Evolutionary conservation across 768 basidiomycete species (phyloP).

Genomic region (Phanerochaete sordida): DNA sequence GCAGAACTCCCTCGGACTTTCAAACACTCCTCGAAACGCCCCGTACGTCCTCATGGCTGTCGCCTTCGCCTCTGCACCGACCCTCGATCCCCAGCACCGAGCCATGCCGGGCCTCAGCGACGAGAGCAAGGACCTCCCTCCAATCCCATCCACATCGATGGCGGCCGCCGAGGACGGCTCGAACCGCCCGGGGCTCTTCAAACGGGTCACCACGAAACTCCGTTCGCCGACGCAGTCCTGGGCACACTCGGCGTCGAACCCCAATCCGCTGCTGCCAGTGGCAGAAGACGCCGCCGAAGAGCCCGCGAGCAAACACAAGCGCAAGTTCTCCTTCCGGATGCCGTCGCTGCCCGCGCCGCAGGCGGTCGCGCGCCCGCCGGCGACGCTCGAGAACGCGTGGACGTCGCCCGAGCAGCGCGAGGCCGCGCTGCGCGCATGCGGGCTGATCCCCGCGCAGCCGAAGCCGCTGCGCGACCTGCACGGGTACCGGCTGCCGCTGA

Average conservation of each 20-base stretch:
- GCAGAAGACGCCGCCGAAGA: neutral
- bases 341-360: neutral
- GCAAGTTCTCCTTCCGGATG: conserved; percentile 4
- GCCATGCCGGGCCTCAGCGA: conserved; percentile 2
- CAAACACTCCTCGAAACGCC: neutral
- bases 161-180: neutral
- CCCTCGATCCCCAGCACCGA: neutral
- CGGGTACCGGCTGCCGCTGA: conserved; percentile 14
- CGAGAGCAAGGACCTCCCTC: conserved; percentile 11
- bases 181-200: conserved; percentile 8
- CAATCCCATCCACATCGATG: conserved; percentile 1
- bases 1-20: neutral
- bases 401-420: conserved; percentile 26
- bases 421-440: conserved; percentile 59
- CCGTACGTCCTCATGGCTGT: neutral
- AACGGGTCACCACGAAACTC: conserved; percentile 11
- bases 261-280: neutral
- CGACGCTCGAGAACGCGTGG: conserved; percentile 10
- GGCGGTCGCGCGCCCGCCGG: neutral
- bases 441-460: conserved; percentile 41
- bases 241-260: neutral
- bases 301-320: neutral
- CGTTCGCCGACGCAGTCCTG: conserved; percentile 9
- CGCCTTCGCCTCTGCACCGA: neutral
- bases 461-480: conserved; percentile 6